Conservation (phyloP, 768 basidiomycete genomes). For the Naganishia kalamii region DNA sequence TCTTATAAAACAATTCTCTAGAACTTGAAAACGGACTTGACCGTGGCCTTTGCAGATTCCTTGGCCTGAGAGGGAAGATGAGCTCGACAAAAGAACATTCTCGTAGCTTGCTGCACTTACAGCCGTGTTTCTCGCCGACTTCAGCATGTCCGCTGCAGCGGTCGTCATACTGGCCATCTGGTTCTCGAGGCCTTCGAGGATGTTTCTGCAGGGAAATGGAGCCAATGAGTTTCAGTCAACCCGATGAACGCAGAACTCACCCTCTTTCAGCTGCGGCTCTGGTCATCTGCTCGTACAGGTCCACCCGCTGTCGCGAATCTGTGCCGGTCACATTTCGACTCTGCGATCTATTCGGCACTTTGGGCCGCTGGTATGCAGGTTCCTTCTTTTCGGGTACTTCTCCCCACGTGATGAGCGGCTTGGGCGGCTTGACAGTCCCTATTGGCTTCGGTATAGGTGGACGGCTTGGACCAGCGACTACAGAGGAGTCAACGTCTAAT, state of each 20-base stretch:
- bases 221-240: background rate
- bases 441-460: conserved; percentile 32
- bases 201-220: conserved; percentile 22
- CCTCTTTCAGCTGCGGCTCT: conserved; percentile 36
- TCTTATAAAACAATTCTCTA: background rate
- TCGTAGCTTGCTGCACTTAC: conserved; percentile 24
- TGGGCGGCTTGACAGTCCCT: conserved; percentile 32
- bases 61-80: conserved; percentile 29
- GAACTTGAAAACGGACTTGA: conserved; percentile 36
- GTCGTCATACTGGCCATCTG: conserved; percentile 33
- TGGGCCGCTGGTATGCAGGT: conserved; percentile 32
- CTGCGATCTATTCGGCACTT: conserved; percentile 24
- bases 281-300: conserved; percentile 44
- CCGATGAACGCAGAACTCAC: background rate
- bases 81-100: background rate
- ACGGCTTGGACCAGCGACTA: conserved; percentile 46
- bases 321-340: conserved; percentile 25
- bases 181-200: conserved; percentile 39
- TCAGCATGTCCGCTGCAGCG: conserved; percentile 35
- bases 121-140: conserved; percentile 38
- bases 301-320: conserved; percentile 35
- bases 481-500: background rate
- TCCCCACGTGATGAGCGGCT: conserved; percentile 44
- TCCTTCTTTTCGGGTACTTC: conserved; percentile 27
- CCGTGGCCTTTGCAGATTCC: conserved; percentile 43